Evolutionary conservation across 352 stramenopile species (phyloP).

Genomic region (Phytophthora multivora): DNA sequence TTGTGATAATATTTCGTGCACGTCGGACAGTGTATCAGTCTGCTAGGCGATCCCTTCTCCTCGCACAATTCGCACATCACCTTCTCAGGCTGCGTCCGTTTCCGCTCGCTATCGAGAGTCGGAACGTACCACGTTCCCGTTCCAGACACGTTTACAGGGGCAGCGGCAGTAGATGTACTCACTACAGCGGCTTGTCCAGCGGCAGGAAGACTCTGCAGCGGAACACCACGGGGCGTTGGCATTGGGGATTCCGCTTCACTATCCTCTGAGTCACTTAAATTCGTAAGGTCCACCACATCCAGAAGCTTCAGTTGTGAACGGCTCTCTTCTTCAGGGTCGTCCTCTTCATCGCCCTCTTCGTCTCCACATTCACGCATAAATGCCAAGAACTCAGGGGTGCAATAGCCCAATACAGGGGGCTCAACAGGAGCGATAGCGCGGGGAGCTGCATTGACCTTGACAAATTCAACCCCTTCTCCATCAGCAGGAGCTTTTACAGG

Average conservation of each 20-base stretch:
- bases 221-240: conserved; percentile 8
- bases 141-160: conserved; percentile 5
- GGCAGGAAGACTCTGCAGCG: neutral
- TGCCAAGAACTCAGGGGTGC: conserved; percentile 45
- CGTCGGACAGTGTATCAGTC: conserved; percentile 44
- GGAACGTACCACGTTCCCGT: conserved; percentile 21
- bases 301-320: conserved; percentile 44
- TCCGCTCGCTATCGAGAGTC: conserved; percentile 26
- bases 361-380: conserved; percentile 56
- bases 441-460: conserved; percentile 9
- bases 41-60: conserved; percentile 40
- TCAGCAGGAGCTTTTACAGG: neutral
- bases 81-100: conserved; percentile 43
- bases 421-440: conserved; percentile 21
- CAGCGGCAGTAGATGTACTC: neutral
- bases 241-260: conserved; percentile 34
- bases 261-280: conserved; percentile 56
- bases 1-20: conserved; percentile 79
- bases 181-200: neutral
- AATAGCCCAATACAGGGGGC: conserved; percentile 36
- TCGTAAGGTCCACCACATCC: conserved; percentile 67
- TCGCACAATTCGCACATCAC: conserved; percentile 64
- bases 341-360: conserved; percentile 41
- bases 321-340: conserved; percentile 47
- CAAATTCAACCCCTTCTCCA: conserved; percentile 7